Evolutionary conservation across 169 alveolate species (phyloP), one percentile per base, ranked within the genome.

Genomic region (Plasmodium cynomolgi): DNA sequence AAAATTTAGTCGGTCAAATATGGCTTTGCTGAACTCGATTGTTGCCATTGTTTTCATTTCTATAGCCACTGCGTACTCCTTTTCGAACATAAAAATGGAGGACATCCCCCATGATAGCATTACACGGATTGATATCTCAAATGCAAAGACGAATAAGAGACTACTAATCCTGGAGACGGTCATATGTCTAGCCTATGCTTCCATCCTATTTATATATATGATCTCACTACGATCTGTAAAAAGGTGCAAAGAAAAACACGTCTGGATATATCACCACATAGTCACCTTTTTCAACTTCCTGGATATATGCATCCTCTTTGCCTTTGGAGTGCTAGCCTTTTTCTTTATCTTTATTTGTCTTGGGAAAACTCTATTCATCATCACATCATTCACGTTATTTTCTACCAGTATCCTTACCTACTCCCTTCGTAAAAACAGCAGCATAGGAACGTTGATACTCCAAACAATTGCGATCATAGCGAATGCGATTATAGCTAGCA

Each of bases 181-280:
- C 15, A 33, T 91, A 29, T 81, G 85, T 44, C 81, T 68, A n/a
- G 3, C 83, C 0, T 91, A 91, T 72, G 84, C 92, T 41, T 81
- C 72, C 39, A 72, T 62, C 83, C 33, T 91, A 72, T 82, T 91
- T 47, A 17, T 72, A 81, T 91, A 71, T 91, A 91, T 91, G 95
- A 17, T 72, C 33, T 39, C 79, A 4, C 20, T 88, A 81, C 80
- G 75, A 71, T 23, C 34, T 37, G 54, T 79, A 58, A 88, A 79
- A 20, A 79, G 72, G 34, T 62, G 47, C 56, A 88, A 34, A 29
- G 23, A 8, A 26, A 34, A 74, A 73, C 92, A 91, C 31, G 37
- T 82, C 33, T 91, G 92, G 95, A 39, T 82, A 72, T 91, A 81
- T 72, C 75, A 81, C 31, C 83, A 82, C 56, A 50, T 82, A 81